Base-by-base conservation (phyloP, 2,329 filamentous ascomycete genomes). In the Alternaria ethzedia region DNA sequence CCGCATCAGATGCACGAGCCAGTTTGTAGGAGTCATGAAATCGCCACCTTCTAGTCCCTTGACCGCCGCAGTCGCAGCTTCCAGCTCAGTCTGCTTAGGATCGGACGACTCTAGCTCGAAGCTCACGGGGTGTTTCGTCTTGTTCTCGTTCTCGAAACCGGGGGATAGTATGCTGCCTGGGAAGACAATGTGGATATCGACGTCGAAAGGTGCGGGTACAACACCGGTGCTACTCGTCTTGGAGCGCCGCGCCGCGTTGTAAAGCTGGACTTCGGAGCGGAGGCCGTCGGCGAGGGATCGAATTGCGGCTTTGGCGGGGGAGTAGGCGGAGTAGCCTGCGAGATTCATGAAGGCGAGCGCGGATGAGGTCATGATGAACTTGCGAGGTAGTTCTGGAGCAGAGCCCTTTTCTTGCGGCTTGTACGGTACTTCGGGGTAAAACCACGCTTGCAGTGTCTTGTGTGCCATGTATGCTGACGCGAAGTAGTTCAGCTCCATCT, bases 401-500 rank as follows among this genome's bases (percentile, higher is more conserved):
- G 50, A 54, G 9, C 46, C 55, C 36, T 70, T 65, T n/a, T 58
- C 61, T n/a, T 73, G 66, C 36, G 83, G 74, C 9, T 83, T 10
- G 71, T 70, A 78, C 67, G 66, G 79, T 69, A 68, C 65, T 77
- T 79, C 52, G 63, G 69, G 71, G 68, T 82, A 80, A 47, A 94
- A 87, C 95, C 95, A 97, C 64, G 87, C 86, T 55, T 86, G 87
- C 65, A 97, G 82, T 17, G 91, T 88, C 20, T 92, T 89, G 77
- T 96, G 93, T 41, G 93, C 91, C 82, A 97, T 92, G 78, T 97
- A 96, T 44, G 91, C 90, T 28, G 90, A 89, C 52, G 93, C 92
- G 86, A 90, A 97, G 83, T 93, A 98, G 82, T 97, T 95, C 70
- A 95, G 87, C 75, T 97, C 93, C 93, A 97, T 97, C 79, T 97